Base-by-base conservation (phyloP, 371 early-diverging fungal genomes). In the Rhizopus stolonifer region DNA sequence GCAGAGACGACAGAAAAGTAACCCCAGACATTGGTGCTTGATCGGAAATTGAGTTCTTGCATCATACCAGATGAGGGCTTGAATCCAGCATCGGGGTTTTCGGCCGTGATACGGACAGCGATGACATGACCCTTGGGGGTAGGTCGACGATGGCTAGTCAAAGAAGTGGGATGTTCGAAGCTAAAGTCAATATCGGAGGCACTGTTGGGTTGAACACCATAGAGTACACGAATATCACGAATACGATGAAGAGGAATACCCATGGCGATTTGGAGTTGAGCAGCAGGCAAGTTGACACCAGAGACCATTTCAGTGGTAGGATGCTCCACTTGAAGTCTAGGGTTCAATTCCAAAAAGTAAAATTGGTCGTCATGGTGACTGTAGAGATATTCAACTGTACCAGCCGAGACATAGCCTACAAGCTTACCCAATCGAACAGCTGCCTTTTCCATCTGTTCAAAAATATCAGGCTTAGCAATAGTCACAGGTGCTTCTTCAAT, bases 261-360 rank as follows among this genome's bases (percentile, higher is more conserved):
- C 95, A 96, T 96, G 29, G 98, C 96, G 49, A 99, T 89, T 67
- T 95, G 94, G 46, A 97, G 85, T 72, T 99, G 99, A 8, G 96
- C 94, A 42, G 95, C 98, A 6, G 98, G 98, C 48, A 99, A 74
- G 66, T 99, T 96, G 67, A 96, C 95, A 40, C 96, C 97, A 29
- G 96, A 93, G 25, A 97, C 94, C 88, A 98, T 94, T 72, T 99
- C 99, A 14, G 99, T 98, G 21, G 95, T 95, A 44, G 99, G 98
- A 81, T 99, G 99, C 82, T 99, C 99, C 22, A 99, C 99, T 76
- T 99, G 99, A 59, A 99, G 74, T 56, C 99, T 83, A 26, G 99
- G 95, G 79, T 99, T 99, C 47, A 98, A 79, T 77, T 99, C 99
- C 53, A 99, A 75, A 74, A 99, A 99, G 79, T 91, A 98, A 80